Conservation (phyloP, 495 filamentous ascomycete species). For the Melanomma pulvis-pyrius region DNA sequence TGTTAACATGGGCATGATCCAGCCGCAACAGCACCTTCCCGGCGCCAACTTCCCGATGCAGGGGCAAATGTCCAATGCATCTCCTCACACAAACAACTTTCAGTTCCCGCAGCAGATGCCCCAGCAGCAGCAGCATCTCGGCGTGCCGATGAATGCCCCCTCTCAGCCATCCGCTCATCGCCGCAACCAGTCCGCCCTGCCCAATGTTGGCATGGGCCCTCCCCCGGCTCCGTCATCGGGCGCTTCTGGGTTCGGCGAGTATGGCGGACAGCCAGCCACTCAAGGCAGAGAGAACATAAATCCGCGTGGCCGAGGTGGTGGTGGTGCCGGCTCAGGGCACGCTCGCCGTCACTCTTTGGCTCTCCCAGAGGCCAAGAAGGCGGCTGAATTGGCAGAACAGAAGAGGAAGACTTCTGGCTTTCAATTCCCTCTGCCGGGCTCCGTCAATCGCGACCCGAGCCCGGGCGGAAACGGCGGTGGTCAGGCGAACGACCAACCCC, state of each 20-base stretch:
- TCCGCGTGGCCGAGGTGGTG: conserved; percentile 73
- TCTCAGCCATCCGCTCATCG: conserved; percentile 83
- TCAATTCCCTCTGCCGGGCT: conserved; percentile 82
- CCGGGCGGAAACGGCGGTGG: conserved; percentile 47
- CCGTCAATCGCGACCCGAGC: conserved; percentile 52
- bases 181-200: conserved; percentile 95
- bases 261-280: conserved; percentile 53
- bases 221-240: conserved; percentile 97
- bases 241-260: conserved; percentile 86
- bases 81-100: conserved; percentile 79
- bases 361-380: conserved; percentile 94
- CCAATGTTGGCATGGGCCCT: conserved; percentile 89
- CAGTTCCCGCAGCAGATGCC: conserved; percentile 85
- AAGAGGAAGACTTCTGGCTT: conserved; percentile 92
- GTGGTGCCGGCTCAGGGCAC: conserved; percentile 72
- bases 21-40: conserved; percentile 75
- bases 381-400: conserved; percentile 93
- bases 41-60: conserved; percentile 70
- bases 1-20: conserved; percentile 92
- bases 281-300: conserved; percentile 71
- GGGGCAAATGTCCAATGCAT: conserved; percentile 70
- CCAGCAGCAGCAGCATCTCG: conserved; percentile 65
- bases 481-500: conserved; percentile 42
- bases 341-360: conserved; percentile 94
- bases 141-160: conserved; percentile 73